A percentile compares a stretch with the other conserved stretches of the same genome.
Evolutionary conservation across 2,329 filamentous ascomycete genomes (phyloP).

Genomic region (Fusarium keratoplasticum): DNA sequence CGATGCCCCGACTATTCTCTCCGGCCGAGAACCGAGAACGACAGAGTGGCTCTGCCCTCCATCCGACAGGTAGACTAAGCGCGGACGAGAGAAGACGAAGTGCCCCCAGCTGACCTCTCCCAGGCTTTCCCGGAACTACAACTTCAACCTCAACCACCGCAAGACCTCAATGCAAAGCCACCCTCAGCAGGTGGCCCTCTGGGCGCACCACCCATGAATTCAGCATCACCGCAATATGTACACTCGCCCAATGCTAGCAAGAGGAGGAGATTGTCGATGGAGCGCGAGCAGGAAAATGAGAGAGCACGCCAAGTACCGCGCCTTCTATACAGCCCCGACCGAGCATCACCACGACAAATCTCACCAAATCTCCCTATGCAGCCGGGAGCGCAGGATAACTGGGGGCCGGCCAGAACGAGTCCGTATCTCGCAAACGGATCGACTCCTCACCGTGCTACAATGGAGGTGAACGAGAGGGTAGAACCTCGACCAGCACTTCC

Average conservation of each 20-base stretch:
- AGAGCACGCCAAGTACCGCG: constrained; percentile 60
- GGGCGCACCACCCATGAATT: constrained; percentile 43
- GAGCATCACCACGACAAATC: constrained; percentile 47
- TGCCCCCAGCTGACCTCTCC: constrained; percentile 34
- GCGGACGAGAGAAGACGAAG: background rate
- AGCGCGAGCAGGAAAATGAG: constrained; percentile 54
- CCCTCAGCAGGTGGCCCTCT: constrained; percentile 51
- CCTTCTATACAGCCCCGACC: constrained; percentile 55
- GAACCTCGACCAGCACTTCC: constrained; percentile 55
- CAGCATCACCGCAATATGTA: constrained; percentile 60
- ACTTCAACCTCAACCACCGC: constrained; percentile 49
- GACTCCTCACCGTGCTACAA: constrained; percentile 42
- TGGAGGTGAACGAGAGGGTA: constrained; percentile 50
- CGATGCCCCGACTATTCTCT: constrained; percentile 50
- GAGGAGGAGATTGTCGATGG: constrained; percentile 58
- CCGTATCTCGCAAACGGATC: constrained; percentile 48
- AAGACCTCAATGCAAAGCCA: constrained; percentile 47
- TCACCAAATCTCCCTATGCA: constrained; percentile 49
- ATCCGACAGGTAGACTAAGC: constrained; percentile 61
- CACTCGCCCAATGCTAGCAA: constrained; percentile 63
- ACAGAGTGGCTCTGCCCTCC: constrained; percentile 60
- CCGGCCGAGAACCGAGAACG: constrained; percentile 53
- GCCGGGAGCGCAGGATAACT: constrained; percentile 48
- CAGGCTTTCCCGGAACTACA: constrained; percentile 61
- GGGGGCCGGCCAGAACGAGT: constrained; percentile 50